Conservation (phyloP, 1,284 basidiomycete species). For the Melanopsichium pennsylvanicum region DNA sequence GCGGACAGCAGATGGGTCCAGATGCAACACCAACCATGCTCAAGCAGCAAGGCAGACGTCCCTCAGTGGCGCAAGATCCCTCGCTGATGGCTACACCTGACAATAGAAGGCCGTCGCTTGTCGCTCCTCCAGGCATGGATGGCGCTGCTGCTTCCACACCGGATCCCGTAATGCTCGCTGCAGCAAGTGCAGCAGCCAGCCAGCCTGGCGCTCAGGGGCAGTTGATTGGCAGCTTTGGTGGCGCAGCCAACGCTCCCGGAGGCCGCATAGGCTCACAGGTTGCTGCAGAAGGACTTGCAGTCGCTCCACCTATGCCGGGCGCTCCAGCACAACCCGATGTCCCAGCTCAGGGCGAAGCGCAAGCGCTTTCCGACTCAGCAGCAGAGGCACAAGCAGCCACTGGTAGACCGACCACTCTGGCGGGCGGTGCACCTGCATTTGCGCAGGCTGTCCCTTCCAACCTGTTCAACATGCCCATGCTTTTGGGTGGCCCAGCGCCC, state of each 20-base stretch:
- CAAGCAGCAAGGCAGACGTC: slow-evolving; percentile 37
- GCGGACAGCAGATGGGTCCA: slow-evolving; percentile 19
- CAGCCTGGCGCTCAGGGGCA: slow-evolving; percentile 41
- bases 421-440: slow-evolving; percentile 28
- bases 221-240: slow-evolving; percentile 30
- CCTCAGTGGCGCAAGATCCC: slow-evolving; percentile 34
- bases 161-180: slow-evolving; percentile 34
- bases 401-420: slow-evolving; percentile 43
- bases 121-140: slow-evolving; percentile 16
- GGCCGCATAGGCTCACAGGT: slow-evolving; percentile 25
- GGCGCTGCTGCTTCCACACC: slow-evolving; percentile 20
- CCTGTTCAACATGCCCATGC: slow-evolving; percentile 55
- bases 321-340: slow-evolving; percentile 2
- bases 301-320: slow-evolving; percentile 2
- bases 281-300: slow-evolving; percentile 1
- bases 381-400: slow-evolving; percentile 33
- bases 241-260: slow-evolving; percentile 8
- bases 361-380: slow-evolving; percentile 25
- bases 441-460: slow-evolving; percentile 60
- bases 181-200: slow-evolving; percentile 28
- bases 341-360: slow-evolving; percentile 10
- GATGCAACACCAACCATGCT: slow-evolving; percentile 22
- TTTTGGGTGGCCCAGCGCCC: slow-evolving; percentile 64
- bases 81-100: slow-evolving; percentile 18
- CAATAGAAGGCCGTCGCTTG: slow-evolving; percentile 19